These are phyloP conservation scores for Metschnikowia similis DNA, from an alignment of 805 yeast genomes.

Conservation along the genomic window DNA sequence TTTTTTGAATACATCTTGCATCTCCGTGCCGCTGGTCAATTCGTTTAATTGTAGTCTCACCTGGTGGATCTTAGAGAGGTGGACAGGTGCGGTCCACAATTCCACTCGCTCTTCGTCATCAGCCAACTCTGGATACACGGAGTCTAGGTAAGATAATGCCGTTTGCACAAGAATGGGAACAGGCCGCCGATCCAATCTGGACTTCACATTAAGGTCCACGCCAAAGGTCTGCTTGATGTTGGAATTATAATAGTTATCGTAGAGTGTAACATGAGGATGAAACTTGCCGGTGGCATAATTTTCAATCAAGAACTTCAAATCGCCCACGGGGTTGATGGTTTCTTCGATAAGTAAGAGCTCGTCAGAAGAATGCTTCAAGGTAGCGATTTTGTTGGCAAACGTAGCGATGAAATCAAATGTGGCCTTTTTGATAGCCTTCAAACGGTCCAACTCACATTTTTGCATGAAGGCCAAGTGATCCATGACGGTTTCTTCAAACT, in stretches of 20 bases:
- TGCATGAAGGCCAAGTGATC: constrained; percentile 77
- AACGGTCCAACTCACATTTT: constrained; percentile 74
- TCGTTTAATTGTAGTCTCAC: constrained; percentile 53
- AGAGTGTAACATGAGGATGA: constrained; percentile 65
- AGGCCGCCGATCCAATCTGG: constrained; percentile 65
- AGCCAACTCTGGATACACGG: constrained; percentile 61
- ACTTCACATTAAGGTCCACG: constrained; percentile 64
- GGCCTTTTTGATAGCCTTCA: constrained; percentile 71
- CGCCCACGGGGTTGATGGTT: constrained; percentile 64
- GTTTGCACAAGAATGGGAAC: constrained; percentile 68
- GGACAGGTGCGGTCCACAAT: constrained; percentile 66
- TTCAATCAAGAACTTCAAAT: constrained; percentile 61
- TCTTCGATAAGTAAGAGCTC: constrained; percentile 63
- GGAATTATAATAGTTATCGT: constrained; percentile 76
- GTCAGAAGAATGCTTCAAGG: constrained; percentile 56
- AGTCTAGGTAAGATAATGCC: constrained; percentile 63
- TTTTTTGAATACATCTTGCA: constrained; percentile 30
- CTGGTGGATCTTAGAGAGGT: constrained; percentile 55
- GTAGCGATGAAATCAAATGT: constrained; percentile 68
- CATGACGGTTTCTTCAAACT: constrained; percentile 65
- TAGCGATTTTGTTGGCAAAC: constrained; percentile 55
- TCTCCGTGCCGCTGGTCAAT: constrained; percentile 24
- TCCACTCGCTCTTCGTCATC: constrained; percentile 65
- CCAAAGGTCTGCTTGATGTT: constrained; percentile 73
- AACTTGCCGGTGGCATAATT: constrained; percentile 71